A percentile compares a stretch with the other conserved stretches of the same genome.
These are phyloP conservation scores for Elymus sibiricus DNA, from an alignment of 176 grass and related monocot species.

Conservation along the genomic window DNA sequence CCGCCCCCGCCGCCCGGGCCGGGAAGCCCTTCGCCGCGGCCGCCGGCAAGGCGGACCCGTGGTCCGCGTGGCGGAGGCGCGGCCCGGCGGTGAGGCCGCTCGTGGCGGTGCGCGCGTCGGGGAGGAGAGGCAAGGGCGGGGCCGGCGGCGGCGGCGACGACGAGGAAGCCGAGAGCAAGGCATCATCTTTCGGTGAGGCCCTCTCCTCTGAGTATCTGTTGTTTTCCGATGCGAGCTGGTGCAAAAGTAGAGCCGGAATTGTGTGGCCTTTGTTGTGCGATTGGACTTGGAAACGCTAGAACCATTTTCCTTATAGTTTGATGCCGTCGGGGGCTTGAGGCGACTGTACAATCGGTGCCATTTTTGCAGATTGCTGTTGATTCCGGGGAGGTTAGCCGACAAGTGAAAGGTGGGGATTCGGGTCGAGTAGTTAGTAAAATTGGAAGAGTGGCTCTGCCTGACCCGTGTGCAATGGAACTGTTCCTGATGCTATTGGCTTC, in stretches of 20 bases:
- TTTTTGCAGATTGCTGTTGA: no score
- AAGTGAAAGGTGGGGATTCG: no score
- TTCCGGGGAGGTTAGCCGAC: no score
- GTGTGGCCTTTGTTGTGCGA: constrained; percentile 3
- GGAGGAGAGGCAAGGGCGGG: constrained; percentile 32
- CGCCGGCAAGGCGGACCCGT: constrained; percentile 1
- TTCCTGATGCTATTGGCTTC: no score
- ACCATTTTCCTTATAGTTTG: background rate
- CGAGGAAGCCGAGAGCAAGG: constrained; percentile 35
- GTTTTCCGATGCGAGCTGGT: background rate
- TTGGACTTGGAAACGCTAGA: background rate
- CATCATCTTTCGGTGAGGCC: constrained; percentile 47
- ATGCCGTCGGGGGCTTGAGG: background rate
- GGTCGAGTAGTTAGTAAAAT: no score
- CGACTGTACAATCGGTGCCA: no score
- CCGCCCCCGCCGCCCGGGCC: constrained; percentile 9
- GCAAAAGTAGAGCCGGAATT: background rate
- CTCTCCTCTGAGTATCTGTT: background rate
- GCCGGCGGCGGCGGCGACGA: constrained; percentile 9
- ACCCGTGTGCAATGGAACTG: no score
- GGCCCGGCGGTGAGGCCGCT: constrained; percentile 21
- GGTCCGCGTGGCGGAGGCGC: constrained; percentile 16
- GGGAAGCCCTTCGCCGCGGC: background rate
- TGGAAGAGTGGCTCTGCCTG: no score
- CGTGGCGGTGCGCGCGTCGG: constrained; percentile 52